A percentile compares a stretch with the other conserved stretches of the same genome.
Evolutionary conservation across 2,329 filamentous ascomycete genomes (phyloP).

Genomic region (Fusarium sp.): DNA sequence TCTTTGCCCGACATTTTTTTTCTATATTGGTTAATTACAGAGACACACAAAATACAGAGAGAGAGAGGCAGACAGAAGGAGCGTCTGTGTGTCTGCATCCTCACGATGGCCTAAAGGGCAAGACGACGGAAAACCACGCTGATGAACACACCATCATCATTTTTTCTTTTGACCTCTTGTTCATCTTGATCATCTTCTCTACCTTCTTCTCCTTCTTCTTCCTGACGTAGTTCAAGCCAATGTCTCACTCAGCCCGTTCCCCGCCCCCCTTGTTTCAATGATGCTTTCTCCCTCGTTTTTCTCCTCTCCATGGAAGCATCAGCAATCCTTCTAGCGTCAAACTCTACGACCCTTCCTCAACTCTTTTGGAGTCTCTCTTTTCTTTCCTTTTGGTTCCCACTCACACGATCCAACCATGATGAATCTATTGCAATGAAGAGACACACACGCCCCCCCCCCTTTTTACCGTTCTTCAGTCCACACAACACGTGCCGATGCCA

Average conservation of each 20-base stretch:
- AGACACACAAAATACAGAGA: not conserved
- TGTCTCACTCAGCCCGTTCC: slow-evolving; percentile 18
- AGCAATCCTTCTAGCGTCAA: slow-evolving; percentile 42
- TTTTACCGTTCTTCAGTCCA: slow-evolving; percentile 4
- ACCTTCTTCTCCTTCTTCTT: slow-evolving; percentile 3
- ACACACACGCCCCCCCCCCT: not conserved
- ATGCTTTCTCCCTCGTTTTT: not conserved
- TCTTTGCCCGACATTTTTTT: not conserved
- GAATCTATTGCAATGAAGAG: not conserved
- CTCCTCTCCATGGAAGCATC: slow-evolving; percentile 26
- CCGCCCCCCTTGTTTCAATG: slow-evolving; percentile 7
- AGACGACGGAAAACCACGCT: slow-evolving; percentile 32
- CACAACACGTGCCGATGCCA: slow-evolving; percentile 21
- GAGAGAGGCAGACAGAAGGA: not conserved
- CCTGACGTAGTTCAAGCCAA: slow-evolving; percentile 26
- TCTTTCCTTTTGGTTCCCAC: not conserved
- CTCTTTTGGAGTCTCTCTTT: not conserved
- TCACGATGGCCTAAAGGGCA: slow-evolving; percentile 21
- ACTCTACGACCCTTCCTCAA: slow-evolving; percentile 30
- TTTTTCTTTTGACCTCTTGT: no score
- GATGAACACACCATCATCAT: slow-evolving; percentile 27
- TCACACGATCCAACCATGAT: not conserved
- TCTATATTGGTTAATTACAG: not conserved
- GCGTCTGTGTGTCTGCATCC: slow-evolving; percentile 36
- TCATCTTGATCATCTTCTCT: slow-evolving; percentile 13